phyloP scores from a whole-genome alignment of 1,284 basidiomycete genomes.

The Vanrija sp. region DNA sequence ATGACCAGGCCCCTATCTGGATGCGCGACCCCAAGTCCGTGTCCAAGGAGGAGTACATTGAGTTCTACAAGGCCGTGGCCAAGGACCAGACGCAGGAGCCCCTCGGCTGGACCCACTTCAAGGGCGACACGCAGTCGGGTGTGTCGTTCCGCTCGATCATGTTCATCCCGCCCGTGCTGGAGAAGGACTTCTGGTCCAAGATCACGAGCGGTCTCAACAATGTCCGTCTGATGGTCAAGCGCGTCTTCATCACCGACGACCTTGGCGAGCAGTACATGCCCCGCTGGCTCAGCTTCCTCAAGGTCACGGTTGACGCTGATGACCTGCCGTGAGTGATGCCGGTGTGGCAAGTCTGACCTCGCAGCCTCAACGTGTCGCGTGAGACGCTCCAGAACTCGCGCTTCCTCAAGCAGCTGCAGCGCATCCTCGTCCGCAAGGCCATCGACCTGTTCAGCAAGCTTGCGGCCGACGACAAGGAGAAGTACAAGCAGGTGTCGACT shows the following conservation, averaged over 20 bases:
- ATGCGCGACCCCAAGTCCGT: slow-evolving; percentile 96
- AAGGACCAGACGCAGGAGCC: slow-evolving; percentile 99
- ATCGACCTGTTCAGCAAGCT: slow-evolving; percentile 94
- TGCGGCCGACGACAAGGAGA: slow-evolving; percentile 95
- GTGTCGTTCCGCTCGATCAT: slow-evolving; percentile 99
- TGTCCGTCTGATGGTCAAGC: slow-evolving; percentile 99
- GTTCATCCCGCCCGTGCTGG: slow-evolving; percentile 62
- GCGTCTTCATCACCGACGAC: slow-evolving; percentile 99
- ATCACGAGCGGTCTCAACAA: slow-evolving; percentile 94
- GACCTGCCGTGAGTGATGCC: slow-evolving; percentile 64
- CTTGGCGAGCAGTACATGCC: slow-evolving; percentile 95
- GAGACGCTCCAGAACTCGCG: slow-evolving; percentile 99
- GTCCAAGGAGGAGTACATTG: slow-evolving; percentile 82
- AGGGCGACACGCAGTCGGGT: slow-evolving; percentile 83
- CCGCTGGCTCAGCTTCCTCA: slow-evolving; percentile 99
- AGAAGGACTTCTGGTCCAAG: slow-evolving; percentile 98
- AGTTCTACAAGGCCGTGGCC: slow-evolving; percentile 99
- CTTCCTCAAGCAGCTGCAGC: slow-evolving; percentile 80
- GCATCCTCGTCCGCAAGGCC: slow-evolving; percentile 98
- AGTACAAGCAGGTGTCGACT: slow-evolving; percentile 92
- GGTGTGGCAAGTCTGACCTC: no score
- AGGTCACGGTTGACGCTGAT: slow-evolving; percentile 99
- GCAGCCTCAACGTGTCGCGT: slow-evolving; percentile 93
- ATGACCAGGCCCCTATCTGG: slow-evolving; percentile 99
- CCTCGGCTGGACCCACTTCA: slow-evolving; percentile 99